Base-by-base conservation (phyloP, 2,329 filamentous ascomycete species). In the Pezicula neosporulosa region DNA sequence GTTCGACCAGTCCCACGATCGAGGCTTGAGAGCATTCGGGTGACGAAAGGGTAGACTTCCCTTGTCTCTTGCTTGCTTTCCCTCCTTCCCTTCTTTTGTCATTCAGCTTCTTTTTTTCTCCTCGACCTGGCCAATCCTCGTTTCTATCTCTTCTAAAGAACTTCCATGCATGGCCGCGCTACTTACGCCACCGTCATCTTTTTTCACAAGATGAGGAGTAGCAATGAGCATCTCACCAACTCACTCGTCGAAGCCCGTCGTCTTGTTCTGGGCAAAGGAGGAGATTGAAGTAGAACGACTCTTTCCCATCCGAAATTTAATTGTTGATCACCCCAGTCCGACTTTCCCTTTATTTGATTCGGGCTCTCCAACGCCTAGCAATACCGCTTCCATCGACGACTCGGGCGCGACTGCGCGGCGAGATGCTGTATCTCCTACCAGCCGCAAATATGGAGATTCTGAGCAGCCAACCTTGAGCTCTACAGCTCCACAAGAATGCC, bases 301-400 rank as follows among this genome's bases (percentile, higher is more conserved):
- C 5, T 62, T 60, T 49, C 59, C 60, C 7, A 62, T 63, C 33
- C 55, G 60, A 19, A 58, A 57, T 55, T 48, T 62, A 18, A 33
- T 60, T 16, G 30, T 16, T 9, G 21, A 44, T 4, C n/a, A 27
- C 21, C 13, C 24, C 8, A 24, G 24, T 24, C 12, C 21, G 2
- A 27, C 9, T 16, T 6, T 12, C 19, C 3, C 10, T 9, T 12
- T n/a, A 15, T 27, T 44, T 27, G 5, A 28, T 16, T 9, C 19
- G 3, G 8, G 37, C 4, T 16, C 37, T 16, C 15, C 37, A 15
- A 39, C n/a, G 15, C 24, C 24, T 24, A 24, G 24, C 7, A 15
- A 39, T 9, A 39, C 36, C 33, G 48, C 51, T 36, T 28, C 37
- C 15, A 44, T 27, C 4, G 39, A 41, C 2, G 24, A 19, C 19